Conservation (phyloP, 108 stramenopile species). For the Mayamaea pseudoterrestris region DNA sequence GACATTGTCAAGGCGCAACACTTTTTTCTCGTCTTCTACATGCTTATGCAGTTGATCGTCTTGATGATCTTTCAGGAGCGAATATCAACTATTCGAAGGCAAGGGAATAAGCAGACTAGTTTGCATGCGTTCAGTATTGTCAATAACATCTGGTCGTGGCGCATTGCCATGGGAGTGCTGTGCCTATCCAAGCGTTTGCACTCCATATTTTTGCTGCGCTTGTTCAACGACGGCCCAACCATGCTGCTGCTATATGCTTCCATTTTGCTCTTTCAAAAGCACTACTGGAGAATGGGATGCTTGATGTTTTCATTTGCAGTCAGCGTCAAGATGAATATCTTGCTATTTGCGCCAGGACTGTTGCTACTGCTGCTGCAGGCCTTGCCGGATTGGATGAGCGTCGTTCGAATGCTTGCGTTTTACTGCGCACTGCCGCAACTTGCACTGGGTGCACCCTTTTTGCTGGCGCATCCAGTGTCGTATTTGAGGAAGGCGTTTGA, state of each 20-base stretch:
- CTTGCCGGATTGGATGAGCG: not conserved
- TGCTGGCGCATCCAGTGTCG: constrained; percentile 69
- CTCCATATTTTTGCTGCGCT: constrained; percentile 90
- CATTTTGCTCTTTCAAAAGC: constrained; percentile 54
- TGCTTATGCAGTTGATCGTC: constrained; percentile 51
- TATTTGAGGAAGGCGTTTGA: constrained; percentile 94
- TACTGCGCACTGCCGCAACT: constrained; percentile 73
- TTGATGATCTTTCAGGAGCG: constrained; percentile 46
- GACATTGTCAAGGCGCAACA: constrained; percentile 67
- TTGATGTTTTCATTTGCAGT: constrained; percentile 85
- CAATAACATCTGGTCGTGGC: constrained; percentile 51
- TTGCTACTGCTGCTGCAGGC: constrained; percentile 72
- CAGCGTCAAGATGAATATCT: constrained; percentile 94
- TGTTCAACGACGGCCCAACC: constrained; percentile 95
- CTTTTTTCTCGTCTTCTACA: constrained; percentile 74
- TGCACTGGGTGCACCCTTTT: constrained; percentile 85
- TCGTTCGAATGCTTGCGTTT: constrained; percentile 6
- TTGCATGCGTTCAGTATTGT: constrained; percentile 1
- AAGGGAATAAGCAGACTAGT: constrained; percentile 2
- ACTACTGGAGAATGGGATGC: constrained; percentile 75
- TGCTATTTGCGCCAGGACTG: constrained; percentile 93
- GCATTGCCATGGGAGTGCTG: constrained; percentile 55
- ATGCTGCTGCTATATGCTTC: constrained; percentile 78
- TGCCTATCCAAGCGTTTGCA: constrained; percentile 86
- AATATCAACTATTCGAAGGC: not conserved